phyloP scores from a whole-genome alignment of 2,329 filamentous ascomycete genomes.

The Emergomyces orientalis region DNA sequence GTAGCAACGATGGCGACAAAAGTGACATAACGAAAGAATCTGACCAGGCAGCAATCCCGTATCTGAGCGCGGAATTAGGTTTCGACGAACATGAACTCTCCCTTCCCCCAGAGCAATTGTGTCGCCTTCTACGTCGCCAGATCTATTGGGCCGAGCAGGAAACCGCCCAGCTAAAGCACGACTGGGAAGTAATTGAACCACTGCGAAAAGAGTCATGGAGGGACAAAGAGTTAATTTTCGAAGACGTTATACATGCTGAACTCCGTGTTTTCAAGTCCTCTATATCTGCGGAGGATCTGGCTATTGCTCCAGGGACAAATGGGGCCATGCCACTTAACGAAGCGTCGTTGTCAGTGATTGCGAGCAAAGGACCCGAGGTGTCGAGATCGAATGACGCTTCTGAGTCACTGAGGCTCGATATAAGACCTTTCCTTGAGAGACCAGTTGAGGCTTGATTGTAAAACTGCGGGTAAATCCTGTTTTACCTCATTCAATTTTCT shows the following conservation, averaged over 20 bases:
- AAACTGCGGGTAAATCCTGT: neutral
- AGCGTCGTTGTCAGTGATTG: conserved; percentile 1
- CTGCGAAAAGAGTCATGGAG: conserved; percentile 33
- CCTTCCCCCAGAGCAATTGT: conserved; percentile 36
- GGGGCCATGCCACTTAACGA: neutral
- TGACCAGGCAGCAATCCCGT: conserved; percentile 26
- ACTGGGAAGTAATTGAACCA: conserved; percentile 32
- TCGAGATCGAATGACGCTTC: neutral
- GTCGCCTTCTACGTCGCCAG: conserved; percentile 38
- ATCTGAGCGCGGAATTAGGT: conserved; percentile 33
- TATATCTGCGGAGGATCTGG: conserved; percentile 12
- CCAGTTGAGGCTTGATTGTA: neutral
- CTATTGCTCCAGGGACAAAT: conserved; percentile 2
- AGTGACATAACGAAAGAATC: conserved; percentile 25
- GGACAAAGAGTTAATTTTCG: conserved; percentile 37
- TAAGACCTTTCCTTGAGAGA: neutral
- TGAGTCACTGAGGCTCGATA: neutral
- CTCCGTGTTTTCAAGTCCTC: conserved; percentile 26
- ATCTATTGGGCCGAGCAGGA: conserved; percentile 42
- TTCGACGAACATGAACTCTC: conserved; percentile 38
- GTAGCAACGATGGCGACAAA: conserved; percentile 17
- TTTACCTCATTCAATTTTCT: neutral
- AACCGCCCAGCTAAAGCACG: conserved; percentile 27
- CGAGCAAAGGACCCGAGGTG: neutral
- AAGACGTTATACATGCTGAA: conserved; percentile 37